Percentiles rank a stretch among this genome's conserved stretches.
Conservation (phyloP, 129 eudicot species). For the Silybum marianum region DNA sequence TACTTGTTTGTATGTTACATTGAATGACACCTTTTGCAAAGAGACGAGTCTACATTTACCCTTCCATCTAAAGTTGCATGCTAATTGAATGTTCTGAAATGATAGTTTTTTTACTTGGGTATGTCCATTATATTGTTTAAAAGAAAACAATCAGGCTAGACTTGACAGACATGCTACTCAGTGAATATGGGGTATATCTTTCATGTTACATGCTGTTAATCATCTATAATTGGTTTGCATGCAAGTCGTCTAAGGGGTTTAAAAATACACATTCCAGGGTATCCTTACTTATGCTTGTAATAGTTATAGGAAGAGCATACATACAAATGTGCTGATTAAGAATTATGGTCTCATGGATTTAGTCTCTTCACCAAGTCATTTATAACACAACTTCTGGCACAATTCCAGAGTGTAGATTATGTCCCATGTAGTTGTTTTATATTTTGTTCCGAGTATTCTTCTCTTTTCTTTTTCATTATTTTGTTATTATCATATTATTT, state of each 20-base stretch:
- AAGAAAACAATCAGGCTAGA: neutral
- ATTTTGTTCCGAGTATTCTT: neutral
- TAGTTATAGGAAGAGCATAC: neutral
- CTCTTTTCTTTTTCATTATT: constrained; percentile 1
- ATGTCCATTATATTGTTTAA: neutral
- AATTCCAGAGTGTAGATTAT: neutral
- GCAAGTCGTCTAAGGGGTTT: neutral
- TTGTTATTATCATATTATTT: neutral
- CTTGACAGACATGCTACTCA: neutral
- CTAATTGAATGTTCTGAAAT: neutral
- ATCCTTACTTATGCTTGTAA: neutral
- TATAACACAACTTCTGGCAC: constrained; percentile 3
- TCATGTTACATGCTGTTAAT: neutral
- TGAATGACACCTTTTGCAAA: neutral
- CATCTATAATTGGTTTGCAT: neutral
- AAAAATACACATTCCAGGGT: neutral
- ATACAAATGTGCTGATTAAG: neutral
- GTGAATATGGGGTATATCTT: neutral
- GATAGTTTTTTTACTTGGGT: neutral
- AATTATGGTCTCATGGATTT: neutral
- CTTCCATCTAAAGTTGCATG: neutral
- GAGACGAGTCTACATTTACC: neutral
- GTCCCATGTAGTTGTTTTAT: neutral
- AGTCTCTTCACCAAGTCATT: neutral
- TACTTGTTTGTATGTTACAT: neutral